Evolutionary conservation across 108 stramenopile species (phyloP).

Genomic region (Pseudonitzschia delicatissima): DNA sequence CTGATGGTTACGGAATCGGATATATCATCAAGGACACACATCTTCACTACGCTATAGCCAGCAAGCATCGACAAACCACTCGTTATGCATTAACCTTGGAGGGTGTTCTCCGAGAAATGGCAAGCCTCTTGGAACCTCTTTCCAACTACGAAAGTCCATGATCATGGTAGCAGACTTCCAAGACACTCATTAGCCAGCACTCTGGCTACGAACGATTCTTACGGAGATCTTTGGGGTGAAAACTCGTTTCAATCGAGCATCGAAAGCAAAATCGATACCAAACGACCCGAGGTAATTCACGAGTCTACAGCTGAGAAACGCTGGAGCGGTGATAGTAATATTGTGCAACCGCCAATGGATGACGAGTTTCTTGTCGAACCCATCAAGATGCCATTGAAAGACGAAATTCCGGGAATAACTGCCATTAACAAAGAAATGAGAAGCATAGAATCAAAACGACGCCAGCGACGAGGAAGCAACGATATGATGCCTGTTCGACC

Average conservation of each 20-base stretch:
- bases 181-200: neutral
- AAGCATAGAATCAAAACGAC: too few relatives aligned
- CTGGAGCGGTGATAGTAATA: neutral
- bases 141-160: constrained; percentile 9
- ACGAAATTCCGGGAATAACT: neutral
- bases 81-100: constrained; percentile 64
- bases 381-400: neutral
- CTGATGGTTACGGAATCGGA: constrained; percentile 78
- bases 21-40: constrained; percentile 84
- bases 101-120: constrained; percentile 25
- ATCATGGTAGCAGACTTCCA: neutral
- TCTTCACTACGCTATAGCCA: constrained; percentile 66
- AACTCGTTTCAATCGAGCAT: neutral
- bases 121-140: constrained; percentile 5
- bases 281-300: neutral
- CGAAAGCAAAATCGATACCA: neutral
- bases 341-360: too few relatives aligned
- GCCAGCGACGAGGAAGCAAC: constrained; percentile 15
- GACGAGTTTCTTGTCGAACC: too few relatives aligned
- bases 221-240: constrained; percentile 39
- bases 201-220: constrained; percentile 21
- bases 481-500: constrained; percentile 13
- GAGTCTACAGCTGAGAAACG: neutral
- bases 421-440: too few relatives aligned
- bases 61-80: constrained; percentile 81